These are phyloP conservation scores for Ceriops decandra DNA, from an alignment of 345 rosid species.

Conservation along the genomic window DNA sequence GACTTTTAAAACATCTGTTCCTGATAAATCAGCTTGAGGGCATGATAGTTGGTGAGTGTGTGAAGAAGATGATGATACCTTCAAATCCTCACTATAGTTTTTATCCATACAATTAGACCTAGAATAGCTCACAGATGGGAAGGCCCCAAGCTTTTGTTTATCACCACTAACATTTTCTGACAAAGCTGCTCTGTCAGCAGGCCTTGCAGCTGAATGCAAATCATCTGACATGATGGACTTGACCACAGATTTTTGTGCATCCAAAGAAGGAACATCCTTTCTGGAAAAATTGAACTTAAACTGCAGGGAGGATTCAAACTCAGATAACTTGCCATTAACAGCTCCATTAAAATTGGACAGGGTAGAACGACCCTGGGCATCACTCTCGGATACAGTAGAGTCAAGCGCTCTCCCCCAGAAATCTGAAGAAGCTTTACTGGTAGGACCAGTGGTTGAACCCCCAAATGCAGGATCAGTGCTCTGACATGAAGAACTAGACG, in stretches of 20 bases:
- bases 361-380: constrained; percentile 21
- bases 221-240: constrained; percentile 27
- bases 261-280: constrained; percentile 14
- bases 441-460: constrained; percentile 27
- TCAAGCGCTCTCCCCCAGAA: constrained; percentile 60
- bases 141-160: constrained; percentile 16
- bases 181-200: constrained; percentile 21
- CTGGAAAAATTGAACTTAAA: constrained; percentile 43
- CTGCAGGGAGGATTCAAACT: constrained; percentile 35
- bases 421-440: constrained; percentile 29
- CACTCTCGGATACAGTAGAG: constrained; percentile 26
- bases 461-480: constrained; percentile 16
- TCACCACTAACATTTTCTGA: constrained; percentile 21
- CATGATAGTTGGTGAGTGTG: neutral
- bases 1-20: neutral
- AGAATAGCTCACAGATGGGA: constrained; percentile 26
- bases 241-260: constrained; percentile 24
- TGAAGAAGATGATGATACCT: neutral
- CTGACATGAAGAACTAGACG: constrained; percentile 28
- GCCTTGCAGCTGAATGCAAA: constrained; percentile 25
- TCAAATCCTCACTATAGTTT: constrained; percentile 2
- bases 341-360: constrained; percentile 24
- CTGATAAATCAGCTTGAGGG: neutral
- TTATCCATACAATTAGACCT: constrained; percentile 2
- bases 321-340: constrained; percentile 20